Percentiles rank a stretch among this genome's conserved stretches.
Evolutionary conservation across 164 flowering plant genomes (phyloP).

Genomic region (Paratinospora sagittata): DNA sequence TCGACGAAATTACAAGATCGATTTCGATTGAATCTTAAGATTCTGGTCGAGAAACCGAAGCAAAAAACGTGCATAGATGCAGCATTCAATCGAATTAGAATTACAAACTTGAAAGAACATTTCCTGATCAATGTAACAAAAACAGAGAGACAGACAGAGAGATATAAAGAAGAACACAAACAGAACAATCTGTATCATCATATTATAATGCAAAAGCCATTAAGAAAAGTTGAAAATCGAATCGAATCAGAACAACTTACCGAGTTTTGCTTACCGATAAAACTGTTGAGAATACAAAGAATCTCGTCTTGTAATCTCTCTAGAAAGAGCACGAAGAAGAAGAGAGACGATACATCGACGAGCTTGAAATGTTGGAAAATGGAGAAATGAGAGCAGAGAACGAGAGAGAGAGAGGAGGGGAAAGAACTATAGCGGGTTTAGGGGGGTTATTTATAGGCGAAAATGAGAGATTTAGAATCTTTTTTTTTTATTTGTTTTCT

Average conservation of each 20-base stretch:
- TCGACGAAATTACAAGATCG: no score
- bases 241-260: background rate
- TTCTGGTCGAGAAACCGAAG: no score
- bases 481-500: no score
- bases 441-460: conserved; percentile 24
- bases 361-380: background rate
- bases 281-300: background rate
- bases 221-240: background rate
- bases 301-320: background rate
- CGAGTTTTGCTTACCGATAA: background rate
- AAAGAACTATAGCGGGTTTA: conserved; percentile 4
- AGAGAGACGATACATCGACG: no score
- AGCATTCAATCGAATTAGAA: background rate
- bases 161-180: no score
- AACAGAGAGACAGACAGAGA: no score
- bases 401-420: conserved; percentile 1
- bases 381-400: conserved; percentile 2
- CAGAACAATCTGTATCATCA: background rate
- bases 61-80: background rate
- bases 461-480: conserved; percentile 6
- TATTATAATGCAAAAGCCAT: background rate
- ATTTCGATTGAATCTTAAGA: no score
- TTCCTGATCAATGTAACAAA: no score
- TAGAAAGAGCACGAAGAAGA: background rate
- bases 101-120: no score